Conservation (phyloP, 1,284 basidiomycete species). For the Gastroboletus turbinatus region DNA sequence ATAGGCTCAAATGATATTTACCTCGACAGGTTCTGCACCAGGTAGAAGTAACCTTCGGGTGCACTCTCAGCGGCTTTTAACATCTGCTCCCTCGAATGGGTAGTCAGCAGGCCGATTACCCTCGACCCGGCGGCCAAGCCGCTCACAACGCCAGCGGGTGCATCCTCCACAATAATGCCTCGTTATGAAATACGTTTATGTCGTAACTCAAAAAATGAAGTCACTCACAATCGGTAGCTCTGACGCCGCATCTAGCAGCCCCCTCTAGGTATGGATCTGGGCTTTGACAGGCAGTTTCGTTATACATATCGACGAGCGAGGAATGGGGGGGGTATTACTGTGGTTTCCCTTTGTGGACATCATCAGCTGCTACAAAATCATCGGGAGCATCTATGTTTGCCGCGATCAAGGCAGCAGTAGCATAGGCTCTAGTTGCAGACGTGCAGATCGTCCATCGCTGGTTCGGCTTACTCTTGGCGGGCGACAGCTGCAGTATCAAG, state of each 20-base stretch:
- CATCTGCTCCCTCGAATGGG: conserved; percentile 68
- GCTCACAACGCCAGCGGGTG: conserved; percentile 75
- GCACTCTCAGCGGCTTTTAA: conserved; percentile 51
- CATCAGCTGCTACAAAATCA: conserved; percentile 75
- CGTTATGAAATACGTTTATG: conserved; percentile 8
- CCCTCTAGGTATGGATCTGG: conserved; percentile 86
- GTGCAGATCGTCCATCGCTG: conserved; percentile 70
- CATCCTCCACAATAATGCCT: conserved; percentile 87
- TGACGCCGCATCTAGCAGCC: conserved; percentile 59
- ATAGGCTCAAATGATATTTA: conserved; percentile 25
- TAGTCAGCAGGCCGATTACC: conserved; percentile 78
- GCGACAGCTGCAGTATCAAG: conserved; percentile 40
- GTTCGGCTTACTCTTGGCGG: conserved; percentile 45
- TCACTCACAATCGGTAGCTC: conserved; percentile 56
- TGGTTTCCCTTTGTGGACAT: conserved; percentile 81
- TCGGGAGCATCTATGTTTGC: conserved; percentile 59
- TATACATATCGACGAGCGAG: conserved; percentile 11
- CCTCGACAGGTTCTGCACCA: conserved; percentile 67
- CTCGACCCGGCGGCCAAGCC: conserved; percentile 78
- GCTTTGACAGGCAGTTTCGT: conserved; percentile 41
- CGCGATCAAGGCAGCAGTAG: conserved; percentile 50
- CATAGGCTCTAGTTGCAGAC: conserved; percentile 63
- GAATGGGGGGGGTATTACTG: conserved; percentile 42
- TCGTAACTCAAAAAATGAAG: neutral
- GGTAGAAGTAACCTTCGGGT: conserved; percentile 36